phyloP scores from a whole-genome alignment of 805 yeast genomes.

The Metschnikowia cubensis region DNA sequence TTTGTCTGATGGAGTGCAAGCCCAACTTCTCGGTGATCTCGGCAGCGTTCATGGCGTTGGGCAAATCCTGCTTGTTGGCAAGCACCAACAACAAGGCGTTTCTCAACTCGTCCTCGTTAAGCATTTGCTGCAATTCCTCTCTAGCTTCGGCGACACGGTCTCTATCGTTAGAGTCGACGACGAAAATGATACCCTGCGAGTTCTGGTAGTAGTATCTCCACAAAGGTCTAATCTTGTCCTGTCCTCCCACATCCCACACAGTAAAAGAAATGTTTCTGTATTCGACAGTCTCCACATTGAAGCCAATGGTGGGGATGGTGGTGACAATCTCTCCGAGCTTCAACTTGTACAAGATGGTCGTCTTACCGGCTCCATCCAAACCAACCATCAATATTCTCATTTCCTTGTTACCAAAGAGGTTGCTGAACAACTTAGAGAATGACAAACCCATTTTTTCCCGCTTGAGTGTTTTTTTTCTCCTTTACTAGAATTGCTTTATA shows the following conservation, averaged over 20 bases:
- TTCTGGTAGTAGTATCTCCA: constrained; percentile 99
- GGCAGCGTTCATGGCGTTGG: constrained; percentile 98
- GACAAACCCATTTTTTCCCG: constrained; percentile 75
- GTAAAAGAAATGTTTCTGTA: constrained; percentile 95
- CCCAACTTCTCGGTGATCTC: constrained; percentile 97
- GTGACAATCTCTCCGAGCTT: constrained; percentile 95
- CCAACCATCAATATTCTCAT: constrained; percentile 99
- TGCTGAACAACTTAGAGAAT: constrained; percentile 88
- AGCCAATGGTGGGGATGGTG: constrained; percentile 95
- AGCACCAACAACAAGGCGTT: constrained; percentile 93
- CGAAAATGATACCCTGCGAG: constrained; percentile 97
- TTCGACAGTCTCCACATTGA: constrained; percentile 96
- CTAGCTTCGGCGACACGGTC: constrained; percentile 97
- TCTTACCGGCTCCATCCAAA: constrained; percentile 97
- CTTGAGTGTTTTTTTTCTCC: background rate
- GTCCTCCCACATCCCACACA: constrained; percentile 99
- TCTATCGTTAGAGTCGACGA: constrained; percentile 96
- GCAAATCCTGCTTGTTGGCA: constrained; percentile 98
- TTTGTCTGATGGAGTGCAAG: constrained; percentile 93
- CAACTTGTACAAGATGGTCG: constrained; percentile 91
- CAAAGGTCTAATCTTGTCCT: constrained; percentile 95
- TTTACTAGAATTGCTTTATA: background rate
- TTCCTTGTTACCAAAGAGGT: constrained; percentile 95
- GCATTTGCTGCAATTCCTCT: constrained; percentile 97
- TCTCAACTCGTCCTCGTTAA: constrained; percentile 96